phyloP scores from a whole-genome alignment of 305 asterid species.

The Petunia hybrid region DNA sequence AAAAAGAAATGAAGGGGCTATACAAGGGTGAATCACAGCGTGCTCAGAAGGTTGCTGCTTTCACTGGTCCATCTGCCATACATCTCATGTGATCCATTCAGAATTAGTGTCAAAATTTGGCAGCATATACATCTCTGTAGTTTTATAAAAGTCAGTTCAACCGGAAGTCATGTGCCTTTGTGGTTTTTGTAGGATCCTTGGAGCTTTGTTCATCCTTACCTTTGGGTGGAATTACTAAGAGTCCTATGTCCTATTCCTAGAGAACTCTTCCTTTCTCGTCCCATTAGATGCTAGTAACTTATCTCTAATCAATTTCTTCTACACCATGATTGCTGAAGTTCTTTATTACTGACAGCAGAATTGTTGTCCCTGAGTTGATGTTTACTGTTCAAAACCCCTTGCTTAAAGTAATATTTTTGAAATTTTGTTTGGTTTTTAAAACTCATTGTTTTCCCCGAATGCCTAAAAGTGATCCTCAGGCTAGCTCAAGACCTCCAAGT shows the following conservation, averaged over 20 bases:
- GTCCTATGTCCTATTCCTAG: background rate
- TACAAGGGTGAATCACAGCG: slow-evolving; percentile 77
- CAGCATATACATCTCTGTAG: background rate
- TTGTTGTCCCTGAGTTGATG: slow-evolving; percentile 4
- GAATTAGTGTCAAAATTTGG: background rate
- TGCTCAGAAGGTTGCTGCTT: slow-evolving; percentile 95
- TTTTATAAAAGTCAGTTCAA: background rate
- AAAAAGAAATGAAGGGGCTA: slow-evolving; percentile 75
- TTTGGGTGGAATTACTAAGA: background rate
- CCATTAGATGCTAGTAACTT: background rate
- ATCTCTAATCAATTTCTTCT: slow-evolving; percentile 15
- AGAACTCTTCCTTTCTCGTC: slow-evolving; percentile 8
- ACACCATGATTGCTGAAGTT: slow-evolving; percentile 12
- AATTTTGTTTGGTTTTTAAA: slow-evolving; percentile 14
- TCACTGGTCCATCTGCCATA: slow-evolving; percentile 84
- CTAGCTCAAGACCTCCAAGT: slow-evolving; percentile 1
- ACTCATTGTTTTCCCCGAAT: background rate
- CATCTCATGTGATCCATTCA: slow-evolving; percentile 72
- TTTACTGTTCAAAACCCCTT: background rate
- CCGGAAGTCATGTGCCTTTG: background rate
- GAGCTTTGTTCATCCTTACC: too few species aligned
- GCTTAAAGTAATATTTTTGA: background rate
- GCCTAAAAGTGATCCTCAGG: background rate
- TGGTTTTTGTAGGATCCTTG: background rate
- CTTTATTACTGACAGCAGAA: background rate